Percentiles rank a stretch among this genome's conserved stretches.
phyloP scores from a whole-genome alignment of 2,329 filamentous ascomycete species.

The Xylaria sp. region DNA sequence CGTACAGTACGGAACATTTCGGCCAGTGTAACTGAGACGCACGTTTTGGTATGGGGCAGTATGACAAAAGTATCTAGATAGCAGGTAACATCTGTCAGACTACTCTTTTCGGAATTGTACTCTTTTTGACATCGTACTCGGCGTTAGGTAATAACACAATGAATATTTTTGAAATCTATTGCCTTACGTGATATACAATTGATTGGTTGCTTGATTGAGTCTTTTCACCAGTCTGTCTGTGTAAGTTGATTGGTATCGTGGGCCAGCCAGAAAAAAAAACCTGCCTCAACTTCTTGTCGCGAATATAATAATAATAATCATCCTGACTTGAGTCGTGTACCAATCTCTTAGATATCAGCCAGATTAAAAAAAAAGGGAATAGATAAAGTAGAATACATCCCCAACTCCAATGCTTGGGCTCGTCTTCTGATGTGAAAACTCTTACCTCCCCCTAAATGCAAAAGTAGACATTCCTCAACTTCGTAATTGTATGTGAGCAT shows the following conservation, averaged over 20 bases:
- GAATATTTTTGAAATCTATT: neutral
- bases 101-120: neutral
- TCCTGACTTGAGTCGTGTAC: conserved; percentile 30
- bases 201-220: neutral
- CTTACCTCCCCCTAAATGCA: neutral
- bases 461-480: neutral
- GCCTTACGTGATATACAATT: conserved; percentile 17
- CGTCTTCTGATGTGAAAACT: conserved; percentile 12
- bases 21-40: neutral
- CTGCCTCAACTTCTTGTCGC: conserved; percentile 12
- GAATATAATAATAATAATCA: neutral
- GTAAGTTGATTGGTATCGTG: conserved; percentile 25
- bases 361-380: conserved; percentile 4
- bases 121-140: neutral
- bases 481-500: conserved; percentile 4
- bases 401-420: conserved; percentile 27
- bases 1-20: neutral
- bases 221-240: neutral
- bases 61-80: neutral
- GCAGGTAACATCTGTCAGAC: neutral
- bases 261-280: conserved; percentile 21
- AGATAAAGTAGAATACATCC: neutral
- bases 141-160: conserved; percentile 8
- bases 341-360: conserved; percentile 29
- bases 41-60: neutral